phyloP scores from a whole-genome alignment of 768 basidiomycete species.

The Daedaleopsis sinensis region DNA sequence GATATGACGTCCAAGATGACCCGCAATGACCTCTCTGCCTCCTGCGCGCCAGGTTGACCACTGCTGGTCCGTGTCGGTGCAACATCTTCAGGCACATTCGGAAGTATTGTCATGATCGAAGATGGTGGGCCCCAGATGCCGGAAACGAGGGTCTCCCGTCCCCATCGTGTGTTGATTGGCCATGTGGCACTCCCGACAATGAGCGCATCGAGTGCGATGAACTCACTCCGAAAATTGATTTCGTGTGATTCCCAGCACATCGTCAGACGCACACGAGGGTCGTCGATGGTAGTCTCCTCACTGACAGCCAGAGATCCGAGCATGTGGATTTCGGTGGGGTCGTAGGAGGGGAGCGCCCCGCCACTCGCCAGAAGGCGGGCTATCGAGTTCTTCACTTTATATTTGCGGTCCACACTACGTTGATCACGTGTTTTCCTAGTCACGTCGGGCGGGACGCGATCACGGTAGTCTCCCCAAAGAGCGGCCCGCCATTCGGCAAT shows the following conservation, averaged over 20 bases:
- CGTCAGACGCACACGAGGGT: too few relatives aligned
- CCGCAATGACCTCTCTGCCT: too few relatives aligned
- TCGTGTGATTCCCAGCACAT: constrained; percentile 3
- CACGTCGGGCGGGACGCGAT: too few relatives aligned
- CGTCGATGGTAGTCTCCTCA: too few relatives aligned
- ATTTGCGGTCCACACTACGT: too few relatives aligned
- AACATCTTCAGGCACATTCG: neutral
- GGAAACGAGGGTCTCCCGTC: neutral
- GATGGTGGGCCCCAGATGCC: neutral
- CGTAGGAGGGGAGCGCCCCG: neutral
- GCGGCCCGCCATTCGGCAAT: constrained; percentile 4
- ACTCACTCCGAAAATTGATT: constrained; percentile 2
- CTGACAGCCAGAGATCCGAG: too few relatives aligned
- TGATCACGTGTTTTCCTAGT: too few relatives aligned
- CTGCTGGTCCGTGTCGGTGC: too few relatives aligned
- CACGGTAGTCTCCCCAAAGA: neutral
- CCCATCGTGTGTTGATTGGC: neutral
- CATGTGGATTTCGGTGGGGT: too few relatives aligned
- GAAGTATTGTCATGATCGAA: neutral
- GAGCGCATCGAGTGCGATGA: constrained; percentile 1
- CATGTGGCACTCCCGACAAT: neutral
- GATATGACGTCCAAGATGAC: neutral
- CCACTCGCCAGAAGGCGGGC: neutral
- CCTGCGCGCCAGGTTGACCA: too few relatives aligned
- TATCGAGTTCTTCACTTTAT: neutral